Base-by-base conservation (phyloP, 176 grass and related monocot species). In the Rhynchospora pubera region DNA sequence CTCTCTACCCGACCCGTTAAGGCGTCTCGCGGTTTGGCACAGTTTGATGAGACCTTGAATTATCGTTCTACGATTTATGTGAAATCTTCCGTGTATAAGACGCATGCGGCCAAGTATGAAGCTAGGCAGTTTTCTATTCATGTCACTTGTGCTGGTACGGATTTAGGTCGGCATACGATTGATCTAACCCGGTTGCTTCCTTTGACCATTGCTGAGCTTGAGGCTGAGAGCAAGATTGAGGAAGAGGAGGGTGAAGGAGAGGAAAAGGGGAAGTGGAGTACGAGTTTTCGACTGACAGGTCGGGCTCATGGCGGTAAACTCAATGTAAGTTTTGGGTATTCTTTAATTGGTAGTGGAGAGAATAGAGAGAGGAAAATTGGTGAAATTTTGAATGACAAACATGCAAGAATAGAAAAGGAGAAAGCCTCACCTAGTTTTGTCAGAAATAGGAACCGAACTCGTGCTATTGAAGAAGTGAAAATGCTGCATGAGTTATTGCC, bases 241-340 rank as follows among this genome's bases (percentile, higher is more conserved):
- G 79, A 82, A 26, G 79, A 81, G 52, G 72, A 89, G 16, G 90
- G 89, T 28, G 94, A 87, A 1, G 92, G 88, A 32, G 87, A 89
- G 46, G 92, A 88, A 5, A 93, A 91, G 45, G 89, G 92, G 15
- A 93, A 93, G 75, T 99, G 96, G 96, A 99, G 77, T 84, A 95
- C 92, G 53, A 99, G 92, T 83, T 95, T 95, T 87, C 85, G 92
- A 11, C 85, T 99, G 0, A 93, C 89, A 6, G 96, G 96, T 1
- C 85, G 88, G n/a, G 91, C 96, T 15, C 92, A 87, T 56, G 91
- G 92, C 44, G 92, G 87, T n/a, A 88, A 91, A 39, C 92, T 99
- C 12, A 99, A 90, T 43, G 89, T 91, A 0, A 99, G 91, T 32
- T 99, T 99, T 61, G 91, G 89, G 0, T 95, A 88, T 63, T 59